Conservation (phyloP, 2,329 filamentous ascomycete species). For the Colletotrichum euphorbiae region DNA sequence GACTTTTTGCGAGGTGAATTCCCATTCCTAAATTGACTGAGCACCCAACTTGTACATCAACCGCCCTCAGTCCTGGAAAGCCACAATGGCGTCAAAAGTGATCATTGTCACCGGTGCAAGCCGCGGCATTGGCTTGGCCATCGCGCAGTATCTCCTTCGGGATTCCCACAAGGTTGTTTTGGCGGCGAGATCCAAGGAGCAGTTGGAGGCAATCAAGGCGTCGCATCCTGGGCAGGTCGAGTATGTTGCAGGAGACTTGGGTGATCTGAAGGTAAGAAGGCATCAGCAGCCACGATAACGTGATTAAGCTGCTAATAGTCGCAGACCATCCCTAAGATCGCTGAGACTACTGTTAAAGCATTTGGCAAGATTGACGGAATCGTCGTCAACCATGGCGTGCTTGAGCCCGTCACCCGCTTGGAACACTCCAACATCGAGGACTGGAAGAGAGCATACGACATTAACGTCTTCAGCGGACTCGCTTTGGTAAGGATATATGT, state of each 20-base stretch:
- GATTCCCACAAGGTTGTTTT: constrained; percentile 69
- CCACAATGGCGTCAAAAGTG: constrained; percentile 67
- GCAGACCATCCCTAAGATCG: constrained; percentile 69
- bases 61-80: not conserved
- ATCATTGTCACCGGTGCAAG: constrained; percentile 77
- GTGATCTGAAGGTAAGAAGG: constrained; percentile 59
- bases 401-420: constrained; percentile 81
- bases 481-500: constrained; percentile 70
- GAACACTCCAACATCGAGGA: constrained; percentile 74
- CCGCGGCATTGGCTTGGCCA: constrained; percentile 70
- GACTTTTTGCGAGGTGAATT: not conserved
- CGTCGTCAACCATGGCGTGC: constrained; percentile 87
- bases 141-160: constrained; percentile 63
- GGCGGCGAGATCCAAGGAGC: constrained; percentile 64
- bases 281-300: not conserved
- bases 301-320: constrained; percentile 12
- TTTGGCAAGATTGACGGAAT: constrained; percentile 84
- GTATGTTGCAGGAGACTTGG: constrained; percentile 67
- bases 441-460: constrained; percentile 81
- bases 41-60: not conserved
- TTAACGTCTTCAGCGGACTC: constrained; percentile 88
- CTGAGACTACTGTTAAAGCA: constrained; percentile 71
- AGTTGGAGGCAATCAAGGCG: constrained; percentile 63
- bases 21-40: not conserved
- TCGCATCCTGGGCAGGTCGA: constrained; percentile 65